A percentile compares a stretch with the other conserved stretches of the same genome.
Conservation (phyloP, 2,329 filamentous ascomycete species). For the Monilinia fructigena region DNA sequence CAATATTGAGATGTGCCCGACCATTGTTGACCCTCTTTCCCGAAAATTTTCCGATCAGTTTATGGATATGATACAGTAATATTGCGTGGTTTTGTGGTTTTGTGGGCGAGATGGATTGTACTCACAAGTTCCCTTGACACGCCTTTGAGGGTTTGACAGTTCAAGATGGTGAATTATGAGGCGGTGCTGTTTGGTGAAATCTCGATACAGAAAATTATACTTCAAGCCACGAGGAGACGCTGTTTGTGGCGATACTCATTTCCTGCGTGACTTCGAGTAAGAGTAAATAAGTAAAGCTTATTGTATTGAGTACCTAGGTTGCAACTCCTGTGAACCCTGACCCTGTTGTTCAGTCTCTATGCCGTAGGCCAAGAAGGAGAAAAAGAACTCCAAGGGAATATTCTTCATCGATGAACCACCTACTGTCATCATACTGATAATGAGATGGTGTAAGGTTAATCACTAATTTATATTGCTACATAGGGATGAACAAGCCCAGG, state of each 20-base stretch:
- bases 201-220: neutral
- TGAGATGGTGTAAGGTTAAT: conserved; percentile 2
- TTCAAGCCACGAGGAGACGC: neutral
- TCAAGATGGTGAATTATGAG: conserved; percentile 4
- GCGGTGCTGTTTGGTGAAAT: neutral
- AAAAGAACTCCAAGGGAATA: neutral
- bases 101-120: neutral
- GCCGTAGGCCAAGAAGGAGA: neutral
- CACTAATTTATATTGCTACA: conserved; percentile 1
- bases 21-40: neutral
- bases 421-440: neutral
- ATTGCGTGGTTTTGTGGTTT: neutral
- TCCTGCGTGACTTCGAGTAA: neutral
- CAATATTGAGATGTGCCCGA: conserved; percentile 11
- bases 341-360: neutral
- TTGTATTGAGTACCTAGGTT: neutral
- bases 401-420: neutral
- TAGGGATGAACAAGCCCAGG: neutral
- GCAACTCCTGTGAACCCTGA: neutral
- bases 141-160: neutral
- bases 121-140: neutral
- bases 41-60: conserved; percentile 1
- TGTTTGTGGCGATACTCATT: conserved; percentile 1
- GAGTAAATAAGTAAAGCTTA: neutral
- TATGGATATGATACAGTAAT: neutral